These are phyloP conservation scores for Schizopora paradoxa DNA, from an alignment of 1,284 basidiomycete species.

Conservation along the genomic window DNA sequence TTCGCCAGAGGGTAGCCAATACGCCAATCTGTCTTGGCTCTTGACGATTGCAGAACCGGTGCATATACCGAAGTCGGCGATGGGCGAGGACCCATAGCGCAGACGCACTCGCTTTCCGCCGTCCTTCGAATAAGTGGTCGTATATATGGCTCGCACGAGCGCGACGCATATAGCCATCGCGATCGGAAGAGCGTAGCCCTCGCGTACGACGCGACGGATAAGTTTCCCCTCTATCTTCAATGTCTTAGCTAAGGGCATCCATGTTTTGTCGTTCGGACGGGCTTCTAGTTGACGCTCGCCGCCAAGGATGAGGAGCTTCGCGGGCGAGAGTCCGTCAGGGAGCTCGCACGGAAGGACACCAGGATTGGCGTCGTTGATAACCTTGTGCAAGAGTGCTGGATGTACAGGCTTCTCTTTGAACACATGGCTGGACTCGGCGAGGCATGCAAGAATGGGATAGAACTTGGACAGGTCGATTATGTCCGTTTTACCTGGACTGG, in stretches of 20 bases:
- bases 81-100: conserved; percentile 31
- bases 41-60: conserved; percentile 30
- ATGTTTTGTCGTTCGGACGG: conserved; percentile 14
- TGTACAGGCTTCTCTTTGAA: conserved; percentile 26
- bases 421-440: conserved; percentile 26
- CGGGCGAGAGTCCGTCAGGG: conserved; percentile 29
- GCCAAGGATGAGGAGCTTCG: conserved; percentile 33
- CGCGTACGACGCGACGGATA: conserved; percentile 28
- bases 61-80: conserved; percentile 40
- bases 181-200: conserved; percentile 33
- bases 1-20: conserved; percentile 24
- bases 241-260: conserved; percentile 29
- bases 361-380: conserved; percentile 34
- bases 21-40: conserved; percentile 32
- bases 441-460: conserved; percentile 34
- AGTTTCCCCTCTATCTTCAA: conserved; percentile 28
- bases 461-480: conserved; percentile 33
- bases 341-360: conserved; percentile 19
- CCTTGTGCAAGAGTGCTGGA: conserved; percentile 28
- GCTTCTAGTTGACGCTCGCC: conserved; percentile 14
- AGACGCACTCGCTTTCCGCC: conserved; percentile 30
- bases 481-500: conserved; percentile 29
- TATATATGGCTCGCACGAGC: conserved; percentile 36
- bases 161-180: conserved; percentile 30
- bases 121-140: conserved; percentile 23